phyloP scores from a whole-genome alignment of 106 monocot species.

The Allium sativum region DNA sequence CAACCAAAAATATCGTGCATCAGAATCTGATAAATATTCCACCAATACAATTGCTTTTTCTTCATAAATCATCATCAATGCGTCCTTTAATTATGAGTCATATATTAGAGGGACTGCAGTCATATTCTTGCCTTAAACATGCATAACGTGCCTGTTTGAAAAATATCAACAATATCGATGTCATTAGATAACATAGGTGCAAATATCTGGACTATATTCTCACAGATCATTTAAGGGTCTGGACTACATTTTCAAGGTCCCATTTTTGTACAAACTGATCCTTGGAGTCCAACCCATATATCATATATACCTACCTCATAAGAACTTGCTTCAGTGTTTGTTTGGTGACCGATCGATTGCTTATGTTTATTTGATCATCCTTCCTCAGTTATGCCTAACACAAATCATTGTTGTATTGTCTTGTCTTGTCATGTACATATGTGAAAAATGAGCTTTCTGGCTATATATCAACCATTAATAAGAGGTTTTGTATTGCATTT shows the following conservation, averaged over 20 bases:
- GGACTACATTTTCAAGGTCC: neutral
- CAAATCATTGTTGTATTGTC: neutral
- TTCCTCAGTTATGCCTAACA: constrained; percentile 6
- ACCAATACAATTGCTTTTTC: too few species aligned
- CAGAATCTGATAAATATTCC: too few species aligned
- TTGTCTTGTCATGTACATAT: neutral
- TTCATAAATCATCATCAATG: neutral
- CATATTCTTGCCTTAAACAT: neutral
- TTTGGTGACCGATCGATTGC: too few species aligned
- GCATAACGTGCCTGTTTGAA: neutral
- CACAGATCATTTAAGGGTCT: neutral
- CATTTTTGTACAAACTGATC: neutral
- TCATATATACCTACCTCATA: neutral
- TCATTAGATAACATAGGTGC: too few species aligned
- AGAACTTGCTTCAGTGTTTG: too few species aligned
- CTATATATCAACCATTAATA: neutral
- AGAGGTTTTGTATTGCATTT: neutral
- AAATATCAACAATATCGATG: neutral
- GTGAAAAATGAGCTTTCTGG: neutral
- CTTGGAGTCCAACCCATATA: neutral
- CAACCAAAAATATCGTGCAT: too few species aligned
- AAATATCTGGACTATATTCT: neutral
- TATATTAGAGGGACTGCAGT: neutral
- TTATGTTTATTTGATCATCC: constrained; percentile 6
- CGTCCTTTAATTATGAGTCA: neutral